Conservation (phyloP, 1,139 yeast species). For the Debaryomyces coudertii region DNA sequence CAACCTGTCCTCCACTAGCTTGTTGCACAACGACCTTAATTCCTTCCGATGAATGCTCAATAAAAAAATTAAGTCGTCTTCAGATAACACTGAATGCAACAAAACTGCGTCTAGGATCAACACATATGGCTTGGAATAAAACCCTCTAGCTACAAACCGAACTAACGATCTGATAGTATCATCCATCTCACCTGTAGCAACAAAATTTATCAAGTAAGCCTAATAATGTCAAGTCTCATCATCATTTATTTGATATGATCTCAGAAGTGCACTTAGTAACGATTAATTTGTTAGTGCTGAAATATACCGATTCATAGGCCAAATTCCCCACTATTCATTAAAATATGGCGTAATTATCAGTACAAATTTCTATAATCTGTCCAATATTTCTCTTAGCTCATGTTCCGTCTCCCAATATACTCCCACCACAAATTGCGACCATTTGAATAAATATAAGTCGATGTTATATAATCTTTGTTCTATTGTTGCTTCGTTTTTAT, state of each 20-base stretch:
- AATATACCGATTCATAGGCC: not conserved
- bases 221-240: not conserved
- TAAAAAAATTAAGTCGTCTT: conserved; percentile 83
- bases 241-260: not conserved
- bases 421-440: not conserved
- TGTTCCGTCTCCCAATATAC: not conserved
- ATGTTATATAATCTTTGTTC: conserved; percentile 1
- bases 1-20: conserved; percentile 80
- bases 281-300: conserved; percentile 2
- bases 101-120: conserved; percentile 87
- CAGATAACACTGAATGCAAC: conserved; percentile 89
- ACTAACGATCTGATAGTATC: conserved; percentile 46
- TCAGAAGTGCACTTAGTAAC: not conserved
- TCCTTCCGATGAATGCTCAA: conserved; percentile 87
- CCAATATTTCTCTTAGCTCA: not conserved
- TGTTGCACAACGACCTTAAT: conserved; percentile 78
- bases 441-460: not conserved
- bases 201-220: not conserved
- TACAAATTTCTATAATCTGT: not conserved
- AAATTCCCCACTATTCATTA: not conserved
- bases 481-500: not conserved
- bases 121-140: conserved; percentile 83
- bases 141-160: conserved; percentile 78
- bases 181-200: conserved; percentile 30
- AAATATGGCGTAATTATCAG: not conserved